Evolutionary conservation across 192 early-diverging fungal species (phyloP).

Genomic region (Linnemannia hyalina): DNA sequence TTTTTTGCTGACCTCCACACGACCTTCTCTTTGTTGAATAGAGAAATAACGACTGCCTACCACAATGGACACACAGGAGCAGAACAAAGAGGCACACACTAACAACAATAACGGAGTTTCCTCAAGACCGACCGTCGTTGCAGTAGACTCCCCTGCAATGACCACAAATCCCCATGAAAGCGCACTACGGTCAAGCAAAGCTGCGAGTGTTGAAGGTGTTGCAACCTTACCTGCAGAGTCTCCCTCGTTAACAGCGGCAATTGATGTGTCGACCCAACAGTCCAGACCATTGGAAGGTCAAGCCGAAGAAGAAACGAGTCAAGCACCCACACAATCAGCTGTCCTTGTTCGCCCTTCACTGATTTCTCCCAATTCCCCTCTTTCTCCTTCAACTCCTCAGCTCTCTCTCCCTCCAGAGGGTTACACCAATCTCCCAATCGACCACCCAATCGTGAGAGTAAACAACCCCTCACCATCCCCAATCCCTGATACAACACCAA

Average conservation of each 20-base stretch:
- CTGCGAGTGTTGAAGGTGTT: not conserved
- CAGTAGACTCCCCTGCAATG: not conserved
- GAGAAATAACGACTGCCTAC: not conserved
- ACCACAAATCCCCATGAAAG: not conserved
- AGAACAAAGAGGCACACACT: not conserved
- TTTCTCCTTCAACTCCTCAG: not conserved
- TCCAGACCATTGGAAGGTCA: not conserved
- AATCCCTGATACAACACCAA: not conserved
- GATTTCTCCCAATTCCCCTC: not conserved
- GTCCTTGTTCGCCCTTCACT: not conserved
- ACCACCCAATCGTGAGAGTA: not conserved
- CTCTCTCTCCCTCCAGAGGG: not conserved
- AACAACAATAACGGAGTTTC: not conserved
- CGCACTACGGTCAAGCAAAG: not conserved
- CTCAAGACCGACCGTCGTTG: not conserved
- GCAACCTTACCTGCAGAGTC: not conserved
- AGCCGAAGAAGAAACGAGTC: not conserved
- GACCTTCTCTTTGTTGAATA: not conserved
- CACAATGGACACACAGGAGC: not conserved
- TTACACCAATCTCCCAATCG: not conserved
- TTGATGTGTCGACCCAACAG: not conserved
- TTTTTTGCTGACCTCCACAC: not conserved
- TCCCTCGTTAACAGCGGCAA: not conserved
- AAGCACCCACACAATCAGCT: not conserved
- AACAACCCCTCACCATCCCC: not conserved